Evolutionary conservation across 2,329 filamentous ascomycete species (phyloP), one percentile per base, ranked within the genome.

Genomic region (Neopestalotiopsis rosae): DNA sequence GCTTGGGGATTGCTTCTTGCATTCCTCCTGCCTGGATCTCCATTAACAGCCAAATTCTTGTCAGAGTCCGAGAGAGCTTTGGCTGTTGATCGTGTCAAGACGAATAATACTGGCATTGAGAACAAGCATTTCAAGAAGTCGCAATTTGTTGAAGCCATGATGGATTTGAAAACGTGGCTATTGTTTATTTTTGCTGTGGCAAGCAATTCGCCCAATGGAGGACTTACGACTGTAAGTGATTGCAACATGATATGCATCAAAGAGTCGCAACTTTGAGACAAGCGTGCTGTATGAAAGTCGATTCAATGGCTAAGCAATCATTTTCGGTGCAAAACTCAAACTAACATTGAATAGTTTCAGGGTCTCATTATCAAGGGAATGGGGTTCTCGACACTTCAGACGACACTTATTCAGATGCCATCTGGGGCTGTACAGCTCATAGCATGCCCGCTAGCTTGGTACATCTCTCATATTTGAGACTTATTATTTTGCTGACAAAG

Each of bases 91-190:
- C 82, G 88, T 30, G 76, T 90, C 65, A 80, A 86, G 2, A 82
- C 83, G 40, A 89, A 90, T 71, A 87, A 90, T 73, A 90, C 88
- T 0, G 88, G 88, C 5, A 82, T 89, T 3, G 87, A 89, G 74
- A 88, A 89, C 71, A 86, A 87, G 71, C 76, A 79, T 71, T 76
- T 89, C 68, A 89, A 89, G 73, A 84, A 82, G 68, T 81, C 83
- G 20, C 88, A 90, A 74, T 81, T 89, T 62, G 74, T 79, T 13
- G 89, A 90, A 72, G 87, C 87, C 0, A 86, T 89, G 62, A 75
- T 79, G 56, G 89, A 90, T 74, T 85, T 86, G 72, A 90, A 90
- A 76, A 69, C 71, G 5, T 78, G 73, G 73, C 82, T 88, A 0
- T 90, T 88, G 77, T 80, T 90, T 17, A 88, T 90, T 72, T 88